These are phyloP conservation scores for Colletotrichum musae DNA, from an alignment of 2,329 filamentous ascomycete species.

Conservation along the genomic window DNA sequence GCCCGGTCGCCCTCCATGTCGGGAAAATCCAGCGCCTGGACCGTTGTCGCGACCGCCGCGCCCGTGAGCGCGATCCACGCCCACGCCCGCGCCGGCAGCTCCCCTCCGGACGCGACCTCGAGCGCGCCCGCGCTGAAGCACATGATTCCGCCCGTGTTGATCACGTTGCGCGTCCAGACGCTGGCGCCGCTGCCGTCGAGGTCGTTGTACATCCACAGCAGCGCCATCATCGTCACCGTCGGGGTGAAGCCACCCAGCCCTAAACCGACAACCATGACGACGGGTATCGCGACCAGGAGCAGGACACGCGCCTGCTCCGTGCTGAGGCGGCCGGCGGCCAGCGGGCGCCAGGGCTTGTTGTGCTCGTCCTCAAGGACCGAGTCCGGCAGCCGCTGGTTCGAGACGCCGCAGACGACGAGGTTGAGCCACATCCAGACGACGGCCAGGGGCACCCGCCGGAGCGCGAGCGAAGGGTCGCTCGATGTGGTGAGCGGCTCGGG, in stretches of 20 bases:
- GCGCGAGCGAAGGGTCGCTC: neutral
- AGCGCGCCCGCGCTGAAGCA: slow-evolving; percentile 49
- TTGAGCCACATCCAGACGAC: slow-evolving; percentile 48
- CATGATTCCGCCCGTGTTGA: slow-evolving; percentile 48
- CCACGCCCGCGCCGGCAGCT: slow-evolving; percentile 36
- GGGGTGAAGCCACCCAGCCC: slow-evolving; percentile 42
- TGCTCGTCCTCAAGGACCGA: slow-evolving; percentile 46
- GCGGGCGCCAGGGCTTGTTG: slow-evolving; percentile 52
- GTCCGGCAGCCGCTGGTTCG: slow-evolving; percentile 46
- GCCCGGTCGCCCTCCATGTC: slow-evolving; percentile 48
- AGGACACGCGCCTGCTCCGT: slow-evolving; percentile 44
- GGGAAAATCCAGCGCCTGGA: slow-evolving; percentile 47
- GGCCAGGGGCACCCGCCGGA: slow-evolving; percentile 4
- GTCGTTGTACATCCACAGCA: slow-evolving; percentile 51
- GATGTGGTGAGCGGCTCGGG: slow-evolving; percentile 10
- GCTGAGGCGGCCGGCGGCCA: slow-evolving; percentile 46
- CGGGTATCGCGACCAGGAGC: slow-evolving; percentile 45
- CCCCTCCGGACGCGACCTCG: slow-evolving; percentile 33
- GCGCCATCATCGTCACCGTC: slow-evolving; percentile 43
- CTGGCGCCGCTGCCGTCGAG: slow-evolving; percentile 45
- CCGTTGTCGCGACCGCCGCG: slow-evolving; percentile 45
- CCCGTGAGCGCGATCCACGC: slow-evolving; percentile 45
- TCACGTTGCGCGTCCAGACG: slow-evolving; percentile 44
- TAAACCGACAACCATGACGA: slow-evolving; percentile 39
- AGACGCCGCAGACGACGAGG: slow-evolving; percentile 47